Conservation (phyloP, 768 basidiomycete genomes). For the Chalciporus piperatus region DNA sequence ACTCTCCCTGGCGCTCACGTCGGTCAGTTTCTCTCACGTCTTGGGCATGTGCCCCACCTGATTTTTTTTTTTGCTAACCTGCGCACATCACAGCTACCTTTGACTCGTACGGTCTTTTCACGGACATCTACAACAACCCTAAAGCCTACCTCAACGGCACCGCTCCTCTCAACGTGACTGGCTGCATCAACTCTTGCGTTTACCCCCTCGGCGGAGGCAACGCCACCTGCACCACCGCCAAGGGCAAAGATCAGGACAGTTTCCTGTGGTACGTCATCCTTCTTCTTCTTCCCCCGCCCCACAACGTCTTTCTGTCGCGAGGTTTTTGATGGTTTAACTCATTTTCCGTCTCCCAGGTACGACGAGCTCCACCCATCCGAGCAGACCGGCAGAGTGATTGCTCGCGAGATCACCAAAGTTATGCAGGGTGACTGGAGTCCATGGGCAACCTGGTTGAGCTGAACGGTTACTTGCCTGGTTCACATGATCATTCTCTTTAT, state of each 20-base stretch:
- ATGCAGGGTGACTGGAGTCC: slow-evolving; percentile 41
- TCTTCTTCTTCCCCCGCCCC: background rate
- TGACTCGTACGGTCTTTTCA: slow-evolving; percentile 58
- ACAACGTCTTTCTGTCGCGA: too few species aligned
- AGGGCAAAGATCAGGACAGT: slow-evolving; percentile 46
- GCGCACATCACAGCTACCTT: slow-evolving; percentile 45
- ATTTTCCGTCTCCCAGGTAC: slow-evolving; percentile 6
- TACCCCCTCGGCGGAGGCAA: slow-evolving; percentile 25
- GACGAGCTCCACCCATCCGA: slow-evolving; percentile 64
- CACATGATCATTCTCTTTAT: too few species aligned
- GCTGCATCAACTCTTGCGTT: slow-evolving; percentile 48
- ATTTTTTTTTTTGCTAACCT: background rate
- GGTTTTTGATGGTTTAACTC: background rate
- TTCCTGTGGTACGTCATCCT: slow-evolving; percentile 55
- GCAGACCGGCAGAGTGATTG: slow-evolving; percentile 54
- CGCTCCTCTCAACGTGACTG: slow-evolving; percentile 56
- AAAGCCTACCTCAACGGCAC: slow-evolving; percentile 64
- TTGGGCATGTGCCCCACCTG: background rate
- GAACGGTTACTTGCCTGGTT: background rate
- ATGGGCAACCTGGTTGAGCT: slow-evolving; percentile 54
- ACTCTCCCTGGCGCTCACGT: slow-evolving; percentile 53
- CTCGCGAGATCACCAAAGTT: slow-evolving; percentile 46
- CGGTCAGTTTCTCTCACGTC: slow-evolving; percentile 38
- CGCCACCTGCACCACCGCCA: slow-evolving; percentile 33
- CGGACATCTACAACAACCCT: slow-evolving; percentile 55